Percentiles rank a stretch among this genome's conserved stretches.
Evolutionary conservation across 2,329 filamentous ascomycete species (phyloP).

Genomic region (Trichoderma aggressivum): DNA sequence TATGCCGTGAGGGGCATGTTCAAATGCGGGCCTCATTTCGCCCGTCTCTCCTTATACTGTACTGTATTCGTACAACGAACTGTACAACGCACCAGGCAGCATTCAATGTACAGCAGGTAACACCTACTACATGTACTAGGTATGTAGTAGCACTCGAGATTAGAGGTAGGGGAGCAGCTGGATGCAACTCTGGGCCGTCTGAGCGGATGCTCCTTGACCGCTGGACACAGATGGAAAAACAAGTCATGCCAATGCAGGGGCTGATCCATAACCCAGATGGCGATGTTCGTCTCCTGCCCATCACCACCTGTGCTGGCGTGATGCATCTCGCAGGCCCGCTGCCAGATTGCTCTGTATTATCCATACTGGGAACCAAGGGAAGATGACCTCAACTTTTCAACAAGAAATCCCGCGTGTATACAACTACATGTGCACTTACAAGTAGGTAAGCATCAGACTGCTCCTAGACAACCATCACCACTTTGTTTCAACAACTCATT

Average conservation of each 20-base stretch:
- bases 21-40: slow-evolving; percentile 11
- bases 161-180: neutral
- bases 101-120: neutral
- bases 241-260: neutral
- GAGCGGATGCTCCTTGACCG: neutral
- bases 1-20: slow-evolving; percentile 5
- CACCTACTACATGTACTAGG: neutral
- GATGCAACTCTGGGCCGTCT: neutral
- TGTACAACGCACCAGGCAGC: neutral
- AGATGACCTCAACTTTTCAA: neutral
- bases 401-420: neutral
- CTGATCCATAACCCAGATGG: neutral
- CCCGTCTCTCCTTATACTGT: neutral
- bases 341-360: neutral
- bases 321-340: neutral
- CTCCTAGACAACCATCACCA: neutral
- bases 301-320: neutral
- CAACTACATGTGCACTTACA: neutral
- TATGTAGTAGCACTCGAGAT: too few species aligned
- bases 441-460: neutral
- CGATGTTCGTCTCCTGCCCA: neutral
- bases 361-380: neutral
- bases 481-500: neutral
- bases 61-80: too few species aligned
- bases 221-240: neutral